Evolutionary conservation across 2,329 filamentous ascomycete genomes (phyloP).

Genomic region (Alternaria arborescens): DNA sequence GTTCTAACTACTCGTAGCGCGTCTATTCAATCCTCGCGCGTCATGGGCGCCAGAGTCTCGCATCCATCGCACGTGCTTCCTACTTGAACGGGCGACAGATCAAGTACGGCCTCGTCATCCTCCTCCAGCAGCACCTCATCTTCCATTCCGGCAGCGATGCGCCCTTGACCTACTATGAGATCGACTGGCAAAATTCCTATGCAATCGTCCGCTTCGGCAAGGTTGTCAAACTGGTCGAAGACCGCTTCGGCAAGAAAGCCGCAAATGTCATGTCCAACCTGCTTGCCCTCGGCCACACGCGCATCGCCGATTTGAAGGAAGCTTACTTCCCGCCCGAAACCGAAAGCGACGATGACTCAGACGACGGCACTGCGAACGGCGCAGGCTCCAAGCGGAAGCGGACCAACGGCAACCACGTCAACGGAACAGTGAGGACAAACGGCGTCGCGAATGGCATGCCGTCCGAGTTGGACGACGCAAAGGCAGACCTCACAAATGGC

Average conservation of each 20-base stretch:
- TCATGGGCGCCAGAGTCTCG: constrained; percentile 77
- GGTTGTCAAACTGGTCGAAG: constrained; percentile 78
- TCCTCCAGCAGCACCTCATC: constrained; percentile 88
- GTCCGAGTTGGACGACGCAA: constrained; percentile 18
- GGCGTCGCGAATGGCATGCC: constrained; percentile 22
- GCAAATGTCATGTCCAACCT: constrained; percentile 78
- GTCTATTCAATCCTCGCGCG: constrained; percentile 82
- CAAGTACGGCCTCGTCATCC: constrained; percentile 80
- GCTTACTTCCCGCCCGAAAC: constrained; percentile 61
- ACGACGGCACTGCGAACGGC: constrained; percentile 38
- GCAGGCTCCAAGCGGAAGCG: constrained; percentile 34
- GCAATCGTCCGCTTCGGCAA: constrained; percentile 82
- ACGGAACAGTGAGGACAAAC: constrained; percentile 29
- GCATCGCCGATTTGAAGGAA: constrained; percentile 73
- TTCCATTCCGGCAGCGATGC: constrained; percentile 74
- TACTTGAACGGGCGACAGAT: constrained; percentile 77
- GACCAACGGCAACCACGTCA: constrained; percentile 31
- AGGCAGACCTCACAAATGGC: constrained; percentile 21
- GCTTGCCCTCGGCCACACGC: constrained; percentile 78
- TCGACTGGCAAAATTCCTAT: constrained; percentile 82
- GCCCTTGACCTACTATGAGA: constrained; percentile 79
- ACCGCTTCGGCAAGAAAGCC: constrained; percentile 77
- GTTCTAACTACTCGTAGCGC: constrained; percentile 64
- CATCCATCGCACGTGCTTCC: constrained; percentile 74
- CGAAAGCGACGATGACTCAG: constrained; percentile 46